phyloP scores from a whole-genome alignment of 202 grass and related monocot genomes.

The Eragrostis tef region DNA sequence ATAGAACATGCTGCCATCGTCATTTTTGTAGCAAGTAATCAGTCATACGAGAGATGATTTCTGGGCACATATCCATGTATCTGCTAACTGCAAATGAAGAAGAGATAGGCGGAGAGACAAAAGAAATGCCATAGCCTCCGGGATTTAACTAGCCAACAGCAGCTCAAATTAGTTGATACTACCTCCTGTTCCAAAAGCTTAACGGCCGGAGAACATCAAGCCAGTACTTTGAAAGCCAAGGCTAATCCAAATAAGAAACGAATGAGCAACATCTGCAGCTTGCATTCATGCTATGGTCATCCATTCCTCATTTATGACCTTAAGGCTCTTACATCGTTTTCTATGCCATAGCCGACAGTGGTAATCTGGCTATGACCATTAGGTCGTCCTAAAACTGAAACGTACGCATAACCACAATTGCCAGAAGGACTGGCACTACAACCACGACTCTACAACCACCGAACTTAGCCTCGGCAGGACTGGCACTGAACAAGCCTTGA shows the following conservation, averaged over 20 bases:
- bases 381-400: neutral
- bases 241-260: slow-evolving; percentile 1
- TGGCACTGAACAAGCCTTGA: neutral
- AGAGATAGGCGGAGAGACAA: neutral
- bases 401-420: neutral
- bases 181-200: neutral
- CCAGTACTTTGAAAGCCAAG: neutral
- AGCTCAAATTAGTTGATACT: neutral
- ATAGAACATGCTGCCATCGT: neutral
- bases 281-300: neutral
- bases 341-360: neutral
- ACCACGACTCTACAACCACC: neutral
- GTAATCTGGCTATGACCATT: neutral
- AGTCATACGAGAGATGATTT: neutral
- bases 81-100: neutral
- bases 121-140: neutral
- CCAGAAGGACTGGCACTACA: too few relatives aligned
- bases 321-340: neutral
- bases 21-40: neutral
- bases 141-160: neutral
- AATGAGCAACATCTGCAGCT: neutral
- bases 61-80: neutral
- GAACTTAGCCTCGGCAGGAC: neutral
- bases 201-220: neutral
- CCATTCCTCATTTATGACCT: neutral